Conservation (phyloP, 805 yeast species). For the Barnettozyma siamensis region DNA sequence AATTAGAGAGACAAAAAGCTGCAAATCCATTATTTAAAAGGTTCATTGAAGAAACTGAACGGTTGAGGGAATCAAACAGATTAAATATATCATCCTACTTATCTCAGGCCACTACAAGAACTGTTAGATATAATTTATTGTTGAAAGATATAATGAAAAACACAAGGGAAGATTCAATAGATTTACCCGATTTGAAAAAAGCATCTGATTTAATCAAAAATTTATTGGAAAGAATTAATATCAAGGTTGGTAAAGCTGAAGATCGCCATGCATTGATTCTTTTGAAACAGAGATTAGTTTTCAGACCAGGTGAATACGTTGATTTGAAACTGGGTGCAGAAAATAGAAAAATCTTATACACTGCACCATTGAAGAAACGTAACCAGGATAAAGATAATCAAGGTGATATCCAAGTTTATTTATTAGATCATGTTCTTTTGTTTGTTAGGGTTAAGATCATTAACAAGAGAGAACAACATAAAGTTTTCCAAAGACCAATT, state of each 20-base stretch:
- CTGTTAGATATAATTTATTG: slow-evolving; percentile 88
- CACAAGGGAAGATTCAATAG: slow-evolving; percentile 75
- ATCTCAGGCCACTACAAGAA: slow-evolving; percentile 92
- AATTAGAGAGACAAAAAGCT: slow-evolving; percentile 88
- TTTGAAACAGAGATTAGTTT: slow-evolving; percentile 76
- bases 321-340: slow-evolving; percentile 82
- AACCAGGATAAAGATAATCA: slow-evolving; percentile 67
- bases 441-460: slow-evolving; percentile 82
- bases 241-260: slow-evolving; percentile 88
- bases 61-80: slow-evolving; percentile 78
- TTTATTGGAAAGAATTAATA: slow-evolving; percentile 65
- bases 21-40: slow-evolving; percentile 88
- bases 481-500: slow-evolving; percentile 85
- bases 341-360: slow-evolving; percentile 71
- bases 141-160: slow-evolving; percentile 77
- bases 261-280: slow-evolving; percentile 87
- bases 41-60: slow-evolving; percentile 86
- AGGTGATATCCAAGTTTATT: slow-evolving; percentile 77
- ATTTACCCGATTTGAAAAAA: slow-evolving; percentile 46
- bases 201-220: slow-evolving; percentile 73
- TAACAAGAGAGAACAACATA: slow-evolving; percentile 84
- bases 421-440: slow-evolving; percentile 82
- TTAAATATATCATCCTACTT: slow-evolving; percentile 89
- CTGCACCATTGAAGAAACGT: slow-evolving; percentile 68
- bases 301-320: slow-evolving; percentile 76